These are phyloP conservation scores for Goniomonas avonlea DNA, from an alignment of 78 protist genomes.

Conservation along the genomic window DNA sequence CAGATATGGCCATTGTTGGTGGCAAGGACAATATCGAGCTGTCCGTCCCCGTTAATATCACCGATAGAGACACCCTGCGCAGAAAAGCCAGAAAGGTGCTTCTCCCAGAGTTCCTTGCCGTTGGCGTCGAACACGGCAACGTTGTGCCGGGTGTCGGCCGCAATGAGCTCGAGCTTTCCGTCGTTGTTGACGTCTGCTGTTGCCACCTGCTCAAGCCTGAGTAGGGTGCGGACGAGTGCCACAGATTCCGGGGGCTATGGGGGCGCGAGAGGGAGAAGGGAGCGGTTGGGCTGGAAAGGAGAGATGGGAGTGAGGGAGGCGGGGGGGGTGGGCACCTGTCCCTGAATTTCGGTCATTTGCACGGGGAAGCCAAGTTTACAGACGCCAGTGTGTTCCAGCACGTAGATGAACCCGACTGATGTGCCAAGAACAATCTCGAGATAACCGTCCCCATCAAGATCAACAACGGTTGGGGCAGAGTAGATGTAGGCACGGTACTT, in stretches of 20 bases:
- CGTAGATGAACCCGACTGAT: slow-evolving; percentile 48
- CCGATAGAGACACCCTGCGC: slow-evolving; percentile 59
- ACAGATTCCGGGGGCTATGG: too few relatives aligned
- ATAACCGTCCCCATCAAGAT: slow-evolving; percentile 62
- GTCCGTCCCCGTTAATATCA: slow-evolving; percentile 79
- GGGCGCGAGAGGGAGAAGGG: background rate
- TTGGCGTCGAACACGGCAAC: slow-evolving; percentile 39
- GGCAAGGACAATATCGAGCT: slow-evolving; percentile 67
- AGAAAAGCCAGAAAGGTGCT: slow-evolving; percentile 13
- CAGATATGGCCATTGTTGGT: slow-evolving; percentile 55
- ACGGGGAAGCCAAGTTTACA: slow-evolving; percentile 46
- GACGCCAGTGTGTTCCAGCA: slow-evolving; percentile 41
- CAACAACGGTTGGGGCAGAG: slow-evolving; percentile 58
- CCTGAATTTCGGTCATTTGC: slow-evolving; percentile 63
- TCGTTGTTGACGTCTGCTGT: slow-evolving; percentile 67
- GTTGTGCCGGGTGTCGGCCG: slow-evolving; percentile 41
- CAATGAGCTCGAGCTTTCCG: slow-evolving; percentile 65
- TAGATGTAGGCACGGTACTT: slow-evolving; percentile 46
- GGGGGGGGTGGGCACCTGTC: background rate
- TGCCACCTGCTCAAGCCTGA: slow-evolving; percentile 41
- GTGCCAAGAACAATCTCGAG: slow-evolving; percentile 37
- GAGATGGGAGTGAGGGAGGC: background rate
- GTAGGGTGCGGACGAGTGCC: too few relatives aligned
- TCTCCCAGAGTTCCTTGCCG: slow-evolving; percentile 41
- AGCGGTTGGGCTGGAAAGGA: background rate